Conservation (phyloP, 192 early-diverging fungal species). For the Fimicolochytrium jonesii region DNA sequence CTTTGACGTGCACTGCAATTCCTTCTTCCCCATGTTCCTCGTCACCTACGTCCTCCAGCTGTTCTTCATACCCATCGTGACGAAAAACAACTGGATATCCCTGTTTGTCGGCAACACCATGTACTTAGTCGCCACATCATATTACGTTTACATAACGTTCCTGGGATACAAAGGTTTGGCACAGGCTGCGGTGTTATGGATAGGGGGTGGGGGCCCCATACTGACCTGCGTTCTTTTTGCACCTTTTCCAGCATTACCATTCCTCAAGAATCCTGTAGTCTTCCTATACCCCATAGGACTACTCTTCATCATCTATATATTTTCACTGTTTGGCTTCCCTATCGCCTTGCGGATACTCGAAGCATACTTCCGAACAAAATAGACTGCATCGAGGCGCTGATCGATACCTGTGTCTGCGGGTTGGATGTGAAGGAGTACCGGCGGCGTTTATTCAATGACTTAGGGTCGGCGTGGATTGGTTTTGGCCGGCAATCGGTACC, state of each 20-base stretch:
- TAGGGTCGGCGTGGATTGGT: no score
- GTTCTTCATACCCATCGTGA: constrained; percentile 82
- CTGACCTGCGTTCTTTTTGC: constrained; percentile 1
- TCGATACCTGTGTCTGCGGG: no score
- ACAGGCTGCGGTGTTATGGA: not conserved
- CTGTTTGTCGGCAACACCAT: constrained; percentile 83
- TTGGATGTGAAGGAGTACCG: no score
- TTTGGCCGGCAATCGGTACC: no score
- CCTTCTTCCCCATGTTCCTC: constrained; percentile 86
- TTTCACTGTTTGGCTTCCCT: constrained; percentile 57
- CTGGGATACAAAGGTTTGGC: constrained; percentile 84
- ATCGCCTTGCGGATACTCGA: constrained; percentile 68
- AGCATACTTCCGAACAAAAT: constrained; percentile 69
- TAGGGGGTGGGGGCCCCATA: not conserved
- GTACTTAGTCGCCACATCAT: constrained; percentile 73
- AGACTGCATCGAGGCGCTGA: no score
- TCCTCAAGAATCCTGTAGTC: constrained; percentile 80
- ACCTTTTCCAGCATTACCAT: constrained; percentile 73
- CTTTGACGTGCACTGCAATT: constrained; percentile 96
- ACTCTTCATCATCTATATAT: constrained; percentile 33
- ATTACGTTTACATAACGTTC: constrained; percentile 88
- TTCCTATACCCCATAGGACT: constrained; percentile 85
- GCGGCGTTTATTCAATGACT: no score
- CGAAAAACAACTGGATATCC: constrained; percentile 73
- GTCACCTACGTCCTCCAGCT: constrained; percentile 89